phyloP scores from a whole-genome alignment of 2,329 filamentous ascomycete species.

The Penicillium sp. region DNA sequence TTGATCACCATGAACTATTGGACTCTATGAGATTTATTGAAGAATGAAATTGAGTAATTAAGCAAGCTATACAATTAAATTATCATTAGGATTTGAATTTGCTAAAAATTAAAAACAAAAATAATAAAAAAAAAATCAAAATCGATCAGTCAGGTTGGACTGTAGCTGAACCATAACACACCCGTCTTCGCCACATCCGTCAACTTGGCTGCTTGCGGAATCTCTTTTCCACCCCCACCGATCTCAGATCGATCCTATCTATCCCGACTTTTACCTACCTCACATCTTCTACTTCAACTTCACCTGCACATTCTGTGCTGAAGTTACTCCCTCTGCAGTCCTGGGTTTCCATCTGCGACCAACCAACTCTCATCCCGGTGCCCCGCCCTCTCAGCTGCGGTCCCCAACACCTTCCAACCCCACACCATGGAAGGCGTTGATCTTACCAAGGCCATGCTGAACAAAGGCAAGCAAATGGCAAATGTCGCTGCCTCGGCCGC shows the following conservation, averaged over 20 bases:
- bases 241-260: background rate
- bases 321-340: constrained; percentile 3
- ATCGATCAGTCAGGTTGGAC: too few relatives aligned
- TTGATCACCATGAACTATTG: too few relatives aligned
- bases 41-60: background rate
- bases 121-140: too few relatives aligned
- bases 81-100: too few relatives aligned
- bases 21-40: too few relatives aligned
- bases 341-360: constrained; percentile 7
- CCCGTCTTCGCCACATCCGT: constrained; percentile 23
- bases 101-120: too few relatives aligned
- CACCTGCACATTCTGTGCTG: constrained; percentile 1
- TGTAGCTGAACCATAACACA: background rate
- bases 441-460: constrained; percentile 60
- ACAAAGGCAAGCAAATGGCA: constrained; percentile 62
- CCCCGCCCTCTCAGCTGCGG: constrained; percentile 23
- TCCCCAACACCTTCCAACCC: constrained; percentile 11
- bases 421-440: constrained; percentile 59
- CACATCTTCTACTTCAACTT: background rate
- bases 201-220: constrained; percentile 24
- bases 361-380: constrained; percentile 21
- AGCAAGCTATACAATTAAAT: too few relatives aligned
- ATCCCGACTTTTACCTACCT: background rate
- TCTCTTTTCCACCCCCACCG: background rate
- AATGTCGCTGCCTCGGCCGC: constrained; percentile 42